Evolutionary conservation across 495 filamentous ascomycete genomes (phyloP), one percentile per base, ranked within the genome.

Genomic region (Mytilinidion resinicola): DNA sequence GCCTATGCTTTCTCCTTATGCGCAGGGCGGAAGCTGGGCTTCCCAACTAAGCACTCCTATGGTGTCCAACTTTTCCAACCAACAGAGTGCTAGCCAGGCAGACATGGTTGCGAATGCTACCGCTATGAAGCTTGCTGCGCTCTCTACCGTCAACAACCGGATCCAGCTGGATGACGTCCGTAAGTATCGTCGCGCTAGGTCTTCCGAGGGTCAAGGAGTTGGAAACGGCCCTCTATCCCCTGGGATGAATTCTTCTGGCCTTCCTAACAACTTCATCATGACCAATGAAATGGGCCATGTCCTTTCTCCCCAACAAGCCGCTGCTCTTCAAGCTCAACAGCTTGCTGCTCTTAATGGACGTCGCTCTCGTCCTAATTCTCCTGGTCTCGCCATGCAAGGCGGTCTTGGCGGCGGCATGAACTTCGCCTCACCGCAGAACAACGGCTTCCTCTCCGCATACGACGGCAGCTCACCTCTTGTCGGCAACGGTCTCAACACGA

Each of bases 81-180:
- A 74, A 56, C 76, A 76, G 59, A 73, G 71, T 35, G 78, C 76
- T 37, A 84, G 80, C 51, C 90, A 95, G 68, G 93, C 91, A 14
- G 95, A 98, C 65, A 96, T 98, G 91, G 89, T 98, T 54, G 93
- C 93, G 44, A 97, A 97, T 70, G 95, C 93, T 9, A 97, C 93
- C 9, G 93, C 93, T 14, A 98, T 98, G 93, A 98, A 97, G 73
- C 81, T 98, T 42, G 93, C 93, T 53, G 93, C 93, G 17, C 76
- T 98, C 38, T 96, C 92, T 10, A 98, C 93, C 4, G 93, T 98
- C 55, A 97, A 96, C 75, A 97, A 97, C 72, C 88, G 93, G 17
- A 96, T 98, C 67, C 92, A 95, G 37, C 78, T 98, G 59, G 93
- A 98, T 61, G 91, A 96, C 72, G 91, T 90, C 51, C 88, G 90